Evolutionary conservation across 805 yeast genomes (phyloP).

Genomic region (Starmerella stellata): DNA sequence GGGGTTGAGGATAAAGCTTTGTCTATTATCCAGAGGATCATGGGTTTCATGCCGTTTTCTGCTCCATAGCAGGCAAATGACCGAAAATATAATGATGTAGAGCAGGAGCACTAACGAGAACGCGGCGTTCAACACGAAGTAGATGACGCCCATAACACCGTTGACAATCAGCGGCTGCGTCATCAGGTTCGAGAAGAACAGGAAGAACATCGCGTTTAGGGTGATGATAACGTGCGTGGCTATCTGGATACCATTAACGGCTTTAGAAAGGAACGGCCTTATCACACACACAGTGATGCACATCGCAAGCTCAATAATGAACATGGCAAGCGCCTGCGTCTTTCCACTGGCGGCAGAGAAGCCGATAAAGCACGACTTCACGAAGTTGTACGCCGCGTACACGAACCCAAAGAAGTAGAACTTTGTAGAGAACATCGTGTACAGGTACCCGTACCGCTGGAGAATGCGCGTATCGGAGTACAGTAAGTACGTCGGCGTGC

Average conservation of each 20-base stretch:
- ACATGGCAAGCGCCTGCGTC: slow-evolving; percentile 60
- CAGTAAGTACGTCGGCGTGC: slow-evolving; percentile 72
- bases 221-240: slow-evolving; percentile 53
- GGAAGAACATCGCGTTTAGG: slow-evolving; percentile 63
- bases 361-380: slow-evolving; percentile 57
- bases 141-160: slow-evolving; percentile 82
- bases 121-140: slow-evolving; percentile 76
- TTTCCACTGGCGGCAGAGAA: slow-evolving; percentile 68
- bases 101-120: slow-evolving; percentile 59
- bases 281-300: slow-evolving; percentile 42
- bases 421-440: slow-evolving; percentile 70
- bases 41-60: slow-evolving; percentile 71
- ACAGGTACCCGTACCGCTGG: slow-evolving; percentile 70
- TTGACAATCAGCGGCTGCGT: slow-evolving; percentile 62
- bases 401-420: slow-evolving; percentile 72
- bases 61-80: slow-evolving; percentile 37
- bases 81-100: slow-evolving; percentile 47
- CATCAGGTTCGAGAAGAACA: slow-evolving; percentile 71
- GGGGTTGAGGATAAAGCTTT: slow-evolving; percentile 40
- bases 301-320: slow-evolving; percentile 57
- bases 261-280: slow-evolving; percentile 63
- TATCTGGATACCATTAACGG: slow-evolving; percentile 63
- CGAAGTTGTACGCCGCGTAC: slow-evolving; percentile 38
- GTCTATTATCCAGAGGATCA: slow-evolving; percentile 81
- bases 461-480: slow-evolving; percentile 61